Base-by-base conservation (phyloP, 1,139 yeast species). In the Yarrowia galli region DNA sequence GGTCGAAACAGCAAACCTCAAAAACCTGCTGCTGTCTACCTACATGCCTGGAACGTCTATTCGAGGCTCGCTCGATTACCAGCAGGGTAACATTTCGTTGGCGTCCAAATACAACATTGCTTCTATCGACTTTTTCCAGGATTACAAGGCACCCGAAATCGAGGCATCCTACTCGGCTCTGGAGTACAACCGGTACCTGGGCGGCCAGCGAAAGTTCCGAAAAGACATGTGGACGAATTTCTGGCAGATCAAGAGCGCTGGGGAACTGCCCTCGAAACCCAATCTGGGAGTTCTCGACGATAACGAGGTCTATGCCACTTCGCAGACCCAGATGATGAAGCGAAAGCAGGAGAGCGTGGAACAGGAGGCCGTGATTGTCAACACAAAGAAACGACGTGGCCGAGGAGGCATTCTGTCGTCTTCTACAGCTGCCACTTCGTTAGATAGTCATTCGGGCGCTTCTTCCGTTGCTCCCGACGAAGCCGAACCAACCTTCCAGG, bases 161-260 rank as follows among this genome's bases (percentile, higher is more conserved):
- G 66, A 61, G 46, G 66, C 66, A 18, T 61, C 66, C 15, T 61
- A 61, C 36, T 61, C 66, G n/a, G 66, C 66, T 8, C 38, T 61
- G 56, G 66, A 61, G 46, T 61, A 46, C 46, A 61, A 61, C 46
- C 54, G 66, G 38, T 61, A 61, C 38, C 56, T 61, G 15, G 66
- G 66, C 9, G 28, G 46, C 13, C 66, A 61, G 56, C 66, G 66
- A 22, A 61, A 61, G 46, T 61, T 61, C 56, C 54, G 66, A 5
- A 61, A 61, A 8, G 56, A 61, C 66, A 61, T 61, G 66, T 61
- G 66, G 66, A 28, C 56, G 15, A 48, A 61, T 36, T 61, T 61
- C 15, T 61, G 66, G 66, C 56, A 61, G 36, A 46, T 61, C 36
- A 61, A 61, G 56, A 38, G 43, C 38, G 66, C 66, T 3, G 66